These are phyloP conservation scores for Halteria grandinella DNA, from an alignment of 73 alveolate species.

Conservation along the genomic window DNA sequence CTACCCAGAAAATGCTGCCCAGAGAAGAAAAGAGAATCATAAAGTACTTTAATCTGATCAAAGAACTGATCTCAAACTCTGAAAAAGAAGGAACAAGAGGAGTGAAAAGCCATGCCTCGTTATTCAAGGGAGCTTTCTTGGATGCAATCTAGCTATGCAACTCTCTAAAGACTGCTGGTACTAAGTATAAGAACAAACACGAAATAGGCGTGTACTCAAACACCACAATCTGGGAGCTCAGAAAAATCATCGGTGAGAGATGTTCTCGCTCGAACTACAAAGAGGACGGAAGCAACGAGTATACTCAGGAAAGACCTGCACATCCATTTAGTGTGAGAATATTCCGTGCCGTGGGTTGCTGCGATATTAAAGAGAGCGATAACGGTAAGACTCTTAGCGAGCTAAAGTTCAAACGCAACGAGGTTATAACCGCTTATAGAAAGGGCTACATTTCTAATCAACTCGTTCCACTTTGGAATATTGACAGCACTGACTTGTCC, in stretches of 20 bases:
- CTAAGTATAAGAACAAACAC: constrained; percentile 67
- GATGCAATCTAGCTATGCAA: constrained; percentile 55
- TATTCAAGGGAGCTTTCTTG: constrained; percentile 60
- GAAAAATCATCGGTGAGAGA: constrained; percentile 55
- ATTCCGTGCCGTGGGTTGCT: constrained; percentile 54
- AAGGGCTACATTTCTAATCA: not conserved
- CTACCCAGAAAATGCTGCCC: constrained; percentile 15
- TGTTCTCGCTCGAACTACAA: constrained; percentile 13
- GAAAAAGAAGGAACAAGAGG: constrained; percentile 90
- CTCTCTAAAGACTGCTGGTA: constrained; percentile 36
- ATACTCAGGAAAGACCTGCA: not conserved
- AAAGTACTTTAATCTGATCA: constrained; percentile 64
- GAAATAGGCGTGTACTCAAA: constrained; percentile 68
- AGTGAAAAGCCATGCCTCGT: constrained; percentile 68
- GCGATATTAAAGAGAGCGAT: constrained; percentile 77
- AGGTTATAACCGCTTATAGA: constrained; percentile 34
- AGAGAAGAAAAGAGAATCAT: constrained; percentile 33
- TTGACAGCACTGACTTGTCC: constrained; percentile 59
- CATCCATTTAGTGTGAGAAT: constrained; percentile 53
- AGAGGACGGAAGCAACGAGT: constrained; percentile 63
- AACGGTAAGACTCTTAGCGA: constrained; percentile 88
- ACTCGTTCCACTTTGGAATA: constrained; percentile 40
- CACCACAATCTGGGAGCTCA: constrained; percentile 87
- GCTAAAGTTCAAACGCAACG: constrained; percentile 70
- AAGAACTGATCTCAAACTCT: constrained; percentile 71